Evolutionary conservation across 108 stramenopile genomes (phyloP).

Genomic region (Discostella stelligeroides): DNA sequence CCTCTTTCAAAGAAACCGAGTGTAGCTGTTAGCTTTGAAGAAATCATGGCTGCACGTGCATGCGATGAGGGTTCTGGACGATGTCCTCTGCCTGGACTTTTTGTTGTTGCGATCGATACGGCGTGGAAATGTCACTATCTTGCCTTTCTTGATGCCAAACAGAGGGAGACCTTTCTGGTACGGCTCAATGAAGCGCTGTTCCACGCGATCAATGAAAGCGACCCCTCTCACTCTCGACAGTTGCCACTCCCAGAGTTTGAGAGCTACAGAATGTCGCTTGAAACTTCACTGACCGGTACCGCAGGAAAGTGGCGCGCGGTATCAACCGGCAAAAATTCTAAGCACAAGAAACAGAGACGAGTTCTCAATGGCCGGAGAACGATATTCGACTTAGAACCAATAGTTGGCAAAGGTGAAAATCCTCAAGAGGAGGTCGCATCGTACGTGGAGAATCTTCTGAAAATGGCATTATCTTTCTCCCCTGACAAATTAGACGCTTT

Average conservation of each 20-base stretch:
- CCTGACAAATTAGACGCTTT: conserved; percentile 64
- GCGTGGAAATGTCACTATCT: conserved; percentile 85
- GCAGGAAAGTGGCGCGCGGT: conserved; percentile 77
- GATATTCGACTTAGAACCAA: conserved; percentile 62
- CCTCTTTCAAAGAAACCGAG: conserved; percentile 80
- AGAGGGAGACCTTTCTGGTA: conserved; percentile 53
- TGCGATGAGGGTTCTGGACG: conserved; percentile 35
- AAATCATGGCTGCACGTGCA: conserved; percentile 59
- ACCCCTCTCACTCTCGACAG: conserved; percentile 53
- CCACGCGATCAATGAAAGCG: conserved; percentile 26
- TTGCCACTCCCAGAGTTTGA: conserved; percentile 65
- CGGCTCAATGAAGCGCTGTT: conserved; percentile 53
- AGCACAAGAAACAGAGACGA: conserved; percentile 58
- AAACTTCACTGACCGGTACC: conserved; percentile 62
- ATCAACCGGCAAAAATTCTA: conserved; percentile 46
- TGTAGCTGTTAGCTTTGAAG: conserved; percentile 68
- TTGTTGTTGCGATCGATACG: conserved; percentile 78
- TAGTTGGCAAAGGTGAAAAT: conserved; percentile 31
- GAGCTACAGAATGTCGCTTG: conserved; percentile 67
- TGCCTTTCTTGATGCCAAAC: conserved; percentile 60
- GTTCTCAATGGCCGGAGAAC: conserved; percentile 79
- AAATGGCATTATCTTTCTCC: conserved; percentile 69
- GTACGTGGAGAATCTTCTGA: conserved; percentile 65
- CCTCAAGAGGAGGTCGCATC: conserved; percentile 11
- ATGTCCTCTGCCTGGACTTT: conserved; percentile 74